phyloP scores from a whole-genome alignment of 441 rosid species.

The Erodium texanum region DNA sequence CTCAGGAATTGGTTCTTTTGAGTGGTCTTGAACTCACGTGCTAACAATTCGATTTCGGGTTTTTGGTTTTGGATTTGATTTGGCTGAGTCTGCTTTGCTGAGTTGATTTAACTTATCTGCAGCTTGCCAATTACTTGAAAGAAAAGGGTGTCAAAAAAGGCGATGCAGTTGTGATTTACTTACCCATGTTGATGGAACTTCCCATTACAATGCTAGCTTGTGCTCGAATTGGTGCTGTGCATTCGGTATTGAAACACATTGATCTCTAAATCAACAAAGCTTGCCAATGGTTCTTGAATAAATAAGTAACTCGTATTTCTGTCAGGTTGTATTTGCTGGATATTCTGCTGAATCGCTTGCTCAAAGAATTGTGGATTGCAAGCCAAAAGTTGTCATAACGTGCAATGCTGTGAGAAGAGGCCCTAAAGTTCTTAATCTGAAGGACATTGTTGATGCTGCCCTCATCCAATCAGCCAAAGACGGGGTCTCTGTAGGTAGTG shows the following conservation, averaged over 20 bases:
- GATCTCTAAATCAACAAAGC: too few relatives aligned
- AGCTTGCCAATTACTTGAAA: conserved; percentile 90
- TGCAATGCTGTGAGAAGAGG: conserved; percentile 97
- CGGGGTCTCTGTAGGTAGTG: conserved; percentile 62
- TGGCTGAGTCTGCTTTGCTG: not conserved
- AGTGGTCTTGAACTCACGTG: not conserved
- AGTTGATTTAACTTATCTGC: conserved; percentile 16
- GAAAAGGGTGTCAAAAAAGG: conserved; percentile 78
- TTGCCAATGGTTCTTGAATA: too few relatives aligned
- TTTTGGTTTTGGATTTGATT: not conserved
- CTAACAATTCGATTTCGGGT: not conserved
- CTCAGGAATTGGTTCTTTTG: not conserved
- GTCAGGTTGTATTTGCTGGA: conserved; percentile 93
- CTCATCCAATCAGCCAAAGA: conserved; percentile 50
- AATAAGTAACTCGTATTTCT: not conserved
- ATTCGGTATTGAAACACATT: conserved; percentile 50
- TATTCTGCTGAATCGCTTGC: conserved; percentile 90
- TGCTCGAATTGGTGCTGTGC: conserved; percentile 93
- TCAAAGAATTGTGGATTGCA: conserved; percentile 87
- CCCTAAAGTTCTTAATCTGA: conserved; percentile 68
- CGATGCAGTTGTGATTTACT: conserved; percentile 75
- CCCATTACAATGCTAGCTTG: conserved; percentile 95
- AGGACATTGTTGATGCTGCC: conserved; percentile 88
- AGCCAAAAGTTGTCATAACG: conserved; percentile 72
- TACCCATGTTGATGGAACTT: conserved; percentile 95